Base-by-base conservation (phyloP, 768 basidiomycete genomes). In the Wakefieldia striispora region DNA sequence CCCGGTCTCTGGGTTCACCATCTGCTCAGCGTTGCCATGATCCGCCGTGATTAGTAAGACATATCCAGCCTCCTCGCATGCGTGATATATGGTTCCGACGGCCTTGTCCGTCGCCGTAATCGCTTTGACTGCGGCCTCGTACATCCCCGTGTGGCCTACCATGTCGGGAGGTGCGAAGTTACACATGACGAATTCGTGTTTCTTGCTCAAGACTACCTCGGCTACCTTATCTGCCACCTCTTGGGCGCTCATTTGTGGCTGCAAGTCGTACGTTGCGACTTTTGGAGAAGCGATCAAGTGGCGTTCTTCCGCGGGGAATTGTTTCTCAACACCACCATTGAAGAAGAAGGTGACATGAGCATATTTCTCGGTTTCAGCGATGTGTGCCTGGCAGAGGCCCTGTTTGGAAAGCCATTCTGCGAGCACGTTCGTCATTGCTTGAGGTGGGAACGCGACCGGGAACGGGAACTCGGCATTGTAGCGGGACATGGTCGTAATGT, bases 261-360 rank as follows among this genome's bases (percentile, higher is more conserved):
- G 77, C 60, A 88, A 79, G 71, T 97, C 94, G 70, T 97, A 97
- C 6, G 94, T 97, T 6, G 94, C 86, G 24, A 95, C 93, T 61
- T 91, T 95, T 36, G 93, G 95, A 14, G 91, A 94, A 4, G 90
- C 81, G 50, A 95, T 84, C 89, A 97, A 84, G 65, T 84, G 76
- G 14, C 95, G 77, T 57, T 90, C 87, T 64, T 97, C 95, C 29
- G 74, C 68, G 13, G 80, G 75, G 69, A 90, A 97, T 61, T 95
- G 90, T 65, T 93, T 90, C 75, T 97, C 95, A 24, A 93, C 84
- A 48, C 94, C 94, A 13, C 94, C 95, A 69, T 95, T 97, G 80
- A 97, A 95, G 80, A 95, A 97, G 77, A 97, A 95, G 0, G 94
- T 97, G 47, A 97, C 91, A 64, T 97, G 94, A 2, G 93, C 93